Conservation (phyloP, 306 rosid species). For the Cicer pinnatifidum region DNA sequence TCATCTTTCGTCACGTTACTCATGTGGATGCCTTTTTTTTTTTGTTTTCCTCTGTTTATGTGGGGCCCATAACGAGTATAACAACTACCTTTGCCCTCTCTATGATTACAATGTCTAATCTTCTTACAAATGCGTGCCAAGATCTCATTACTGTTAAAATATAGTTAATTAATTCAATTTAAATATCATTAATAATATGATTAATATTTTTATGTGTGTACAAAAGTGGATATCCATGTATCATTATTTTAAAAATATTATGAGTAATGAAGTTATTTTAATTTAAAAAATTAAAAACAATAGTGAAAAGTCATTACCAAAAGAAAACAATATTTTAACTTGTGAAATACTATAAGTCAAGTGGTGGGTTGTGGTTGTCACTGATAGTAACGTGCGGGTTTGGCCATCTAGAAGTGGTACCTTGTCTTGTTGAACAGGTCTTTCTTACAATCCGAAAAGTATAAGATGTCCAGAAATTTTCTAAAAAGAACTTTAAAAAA, state of each 20-base stretch:
- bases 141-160: too few relatives aligned
- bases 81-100: too few relatives aligned
- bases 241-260: too few relatives aligned
- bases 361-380: background rate
- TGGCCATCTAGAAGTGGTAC: background rate
- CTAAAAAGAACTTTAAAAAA: background rate
- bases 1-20: conserved; percentile 28
- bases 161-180: too few relatives aligned
- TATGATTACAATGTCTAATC: too few relatives aligned
- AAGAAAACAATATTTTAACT: background rate
- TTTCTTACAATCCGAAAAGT: background rate
- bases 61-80: background rate
- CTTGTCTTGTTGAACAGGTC: conserved; percentile 1
- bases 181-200: too few relatives aligned
- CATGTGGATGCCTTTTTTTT: conserved; percentile 20
- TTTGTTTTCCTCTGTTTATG: background rate
- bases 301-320: too few relatives aligned
- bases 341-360: background rate
- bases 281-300: too few relatives aligned
- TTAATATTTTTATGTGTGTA: too few relatives aligned
- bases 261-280: too few relatives aligned
- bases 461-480: background rate
- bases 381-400: background rate
- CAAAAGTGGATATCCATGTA: too few relatives aligned
- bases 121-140: too few relatives aligned